phyloP scores from a whole-genome alignment of 2,329 filamentous ascomycete species.

The Dothideomycetidae sp. region DNA sequence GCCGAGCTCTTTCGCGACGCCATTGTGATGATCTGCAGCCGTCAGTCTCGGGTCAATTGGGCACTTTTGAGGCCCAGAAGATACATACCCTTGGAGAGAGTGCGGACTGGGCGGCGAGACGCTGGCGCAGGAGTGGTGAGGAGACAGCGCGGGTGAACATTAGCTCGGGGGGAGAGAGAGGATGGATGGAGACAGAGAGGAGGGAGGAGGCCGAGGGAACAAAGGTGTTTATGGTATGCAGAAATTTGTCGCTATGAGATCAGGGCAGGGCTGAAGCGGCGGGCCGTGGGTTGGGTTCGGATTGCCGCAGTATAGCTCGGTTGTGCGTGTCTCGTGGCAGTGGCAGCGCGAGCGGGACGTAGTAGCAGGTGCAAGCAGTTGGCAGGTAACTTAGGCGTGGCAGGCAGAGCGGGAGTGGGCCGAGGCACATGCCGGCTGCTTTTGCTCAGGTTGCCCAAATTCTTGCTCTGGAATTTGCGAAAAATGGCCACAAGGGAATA shows the following conservation, averaged over 20 bases:
- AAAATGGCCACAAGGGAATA: no score
- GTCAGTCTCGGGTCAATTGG: slow-evolving; percentile 1
- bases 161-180: neutral
- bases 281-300: neutral
- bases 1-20: slow-evolving; percentile 29
- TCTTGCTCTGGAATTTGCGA: no score
- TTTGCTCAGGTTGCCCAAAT: no score
- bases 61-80: neutral
- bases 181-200: neutral
- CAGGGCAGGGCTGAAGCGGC: slow-evolving; percentile 1
- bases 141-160: slow-evolving; percentile 8
- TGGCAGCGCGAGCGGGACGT: no score
- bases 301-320: slow-evolving; percentile 9
- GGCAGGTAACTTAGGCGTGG: no score
- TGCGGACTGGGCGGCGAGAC: slow-evolving; percentile 10
- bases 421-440: no score
- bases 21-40: slow-evolving; percentile 17
- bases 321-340: slow-evolving; percentile 5
- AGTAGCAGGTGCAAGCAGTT: no score
- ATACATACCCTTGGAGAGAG: slow-evolving; percentile 9
- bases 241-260: neutral
- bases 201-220: neutral
- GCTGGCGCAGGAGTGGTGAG: slow-evolving; percentile 8
- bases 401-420: no score
- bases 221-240: slow-evolving; percentile 2